Evolutionary conservation across 768 basidiomycete species (phyloP), one percentile per base, ranked within the genome.

Genomic region (Rhodotorula taiwanensis): DNA sequence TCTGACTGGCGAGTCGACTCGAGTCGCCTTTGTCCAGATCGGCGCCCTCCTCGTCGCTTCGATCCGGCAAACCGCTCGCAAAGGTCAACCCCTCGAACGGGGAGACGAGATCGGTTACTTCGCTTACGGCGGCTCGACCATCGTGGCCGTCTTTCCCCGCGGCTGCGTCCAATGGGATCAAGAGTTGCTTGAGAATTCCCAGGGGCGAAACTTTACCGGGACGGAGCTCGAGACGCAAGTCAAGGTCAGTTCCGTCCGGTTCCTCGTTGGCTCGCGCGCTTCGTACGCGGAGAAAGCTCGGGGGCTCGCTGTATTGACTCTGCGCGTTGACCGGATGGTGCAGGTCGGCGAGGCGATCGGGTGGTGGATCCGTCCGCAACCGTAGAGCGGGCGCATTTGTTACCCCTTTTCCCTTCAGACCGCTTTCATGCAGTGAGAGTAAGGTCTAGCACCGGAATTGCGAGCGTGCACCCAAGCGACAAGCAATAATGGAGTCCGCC

Each of bases 21-120:
- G 79, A 18, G 76, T 89, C 21, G 87, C 82, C 0, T 83, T 85
- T 66, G 83, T 88, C 15, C 86, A 87, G 14, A 80, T 90, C 61
- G 89, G 88, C 5, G 88, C 88, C 13, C 80, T 90, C 76, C 82
- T 91, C 41, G 88, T 89, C 1, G 88, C 86, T 1, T 83, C 82
- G 55, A 86, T 90, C 71, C 76, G 58, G 3, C 87, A 84, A 84
- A 86, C 86, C 0, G 60, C 74, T 51, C 71, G 73, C 42, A 59
- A 72, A 0, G 78, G 75, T 0, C 72, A 73, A 31, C 58, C 50
- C 21, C 76, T 80, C 33, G 60, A 81, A 74, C 78, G 81, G 62
- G 79, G 80, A 14, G 76, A 80, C 48, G 75, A 74, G 48, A 75
- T 89, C 20, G 79, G 82, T 51, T 82, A 82, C 60, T 87, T 86